phyloP scores from a whole-genome alignment of 805 yeast species.

The Komagataella kurtzmanii region DNA sequence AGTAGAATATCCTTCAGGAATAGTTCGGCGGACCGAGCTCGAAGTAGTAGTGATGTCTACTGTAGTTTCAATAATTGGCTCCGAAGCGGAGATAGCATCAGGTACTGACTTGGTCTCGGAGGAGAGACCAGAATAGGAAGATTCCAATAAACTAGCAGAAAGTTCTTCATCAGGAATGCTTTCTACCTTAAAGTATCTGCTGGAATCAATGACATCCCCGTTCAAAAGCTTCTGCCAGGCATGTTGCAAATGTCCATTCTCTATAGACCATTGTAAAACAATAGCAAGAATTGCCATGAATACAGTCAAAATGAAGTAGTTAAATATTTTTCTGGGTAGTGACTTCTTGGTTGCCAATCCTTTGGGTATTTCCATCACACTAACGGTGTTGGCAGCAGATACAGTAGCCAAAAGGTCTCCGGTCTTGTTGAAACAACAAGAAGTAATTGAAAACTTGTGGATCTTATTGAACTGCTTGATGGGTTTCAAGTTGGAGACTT shows the following conservation, averaged over 20 bases:
- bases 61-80: neutral
- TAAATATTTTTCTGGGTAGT: slow-evolving; percentile 4
- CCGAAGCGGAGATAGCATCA: neutral
- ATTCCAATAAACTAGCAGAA: neutral
- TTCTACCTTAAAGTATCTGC: neutral
- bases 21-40: neutral
- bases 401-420: slow-evolving; percentile 58
- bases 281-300: slow-evolving; percentile 12
- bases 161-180: neutral
- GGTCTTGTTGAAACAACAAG: slow-evolving; percentile 53
- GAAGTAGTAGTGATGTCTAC: neutral
- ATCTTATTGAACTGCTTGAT: slow-evolving; percentile 41
- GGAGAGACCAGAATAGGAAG: neutral
- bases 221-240: slow-evolving; percentile 11
- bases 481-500: slow-evolving; percentile 34
- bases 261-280: slow-evolving; percentile 13
- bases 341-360: slow-evolving; percentile 29
- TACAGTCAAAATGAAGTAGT: slow-evolving; percentile 8
- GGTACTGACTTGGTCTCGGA: neutral
- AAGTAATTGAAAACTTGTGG: slow-evolving; percentile 71
- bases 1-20: neutral
- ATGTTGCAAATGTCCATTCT: slow-evolving; percentile 14
- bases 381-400: slow-evolving; percentile 66
- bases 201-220: slow-evolving; percentile 2
- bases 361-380: slow-evolving; percentile 45